phyloP scores from a whole-genome alignment of 1,139 yeast genomes.

The Arxiozyma slooffiae region DNA sequence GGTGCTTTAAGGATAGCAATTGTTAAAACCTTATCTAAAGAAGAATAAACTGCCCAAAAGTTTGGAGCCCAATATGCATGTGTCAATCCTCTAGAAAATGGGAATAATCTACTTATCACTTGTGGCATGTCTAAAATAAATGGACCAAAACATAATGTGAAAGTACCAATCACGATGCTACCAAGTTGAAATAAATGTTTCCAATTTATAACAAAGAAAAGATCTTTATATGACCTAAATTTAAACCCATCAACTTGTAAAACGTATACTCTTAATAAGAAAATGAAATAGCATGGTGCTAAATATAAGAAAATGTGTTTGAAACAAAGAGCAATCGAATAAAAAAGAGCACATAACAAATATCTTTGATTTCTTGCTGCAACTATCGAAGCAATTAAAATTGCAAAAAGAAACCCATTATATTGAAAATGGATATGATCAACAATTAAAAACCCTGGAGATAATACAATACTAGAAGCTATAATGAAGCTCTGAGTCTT shows the following conservation, averaged over 20 bases:
- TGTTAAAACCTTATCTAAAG: conserved; percentile 65
- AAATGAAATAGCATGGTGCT: conserved; percentile 90
- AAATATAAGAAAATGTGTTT: conserved; percentile 87
- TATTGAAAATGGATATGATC: conserved; percentile 95
- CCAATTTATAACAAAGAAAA: conserved; percentile 47
- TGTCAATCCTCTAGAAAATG: conserved; percentile 89
- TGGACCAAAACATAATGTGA: conserved; percentile 70
- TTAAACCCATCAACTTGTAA: conserved; percentile 30
- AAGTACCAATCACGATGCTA: conserved; percentile 51
- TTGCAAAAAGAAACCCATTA: conserved; percentile 86
- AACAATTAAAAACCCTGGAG: conserved; percentile 80
- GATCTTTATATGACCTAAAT: conserved; percentile 27
- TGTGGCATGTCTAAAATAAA: conserved; percentile 61
- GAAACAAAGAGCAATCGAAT: conserved; percentile 73
- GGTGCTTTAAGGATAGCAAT: conserved; percentile 41
- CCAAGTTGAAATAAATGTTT: conserved; percentile 52
- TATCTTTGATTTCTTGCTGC: conserved; percentile 53
- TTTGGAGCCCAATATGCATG: conserved; percentile 99
- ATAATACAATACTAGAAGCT: conserved; percentile 71
- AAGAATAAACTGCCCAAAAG: conserved; percentile 89
- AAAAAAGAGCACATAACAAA: conserved; percentile 60
- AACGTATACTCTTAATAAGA: conserved; percentile 58
- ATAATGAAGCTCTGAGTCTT: conserved; percentile 52
- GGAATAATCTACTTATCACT: conserved; percentile 63
- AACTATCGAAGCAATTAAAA: conserved; percentile 62